phyloP scores from a whole-genome alignment of 768 basidiomycete genomes.

The Agaricus blazei region DNA sequence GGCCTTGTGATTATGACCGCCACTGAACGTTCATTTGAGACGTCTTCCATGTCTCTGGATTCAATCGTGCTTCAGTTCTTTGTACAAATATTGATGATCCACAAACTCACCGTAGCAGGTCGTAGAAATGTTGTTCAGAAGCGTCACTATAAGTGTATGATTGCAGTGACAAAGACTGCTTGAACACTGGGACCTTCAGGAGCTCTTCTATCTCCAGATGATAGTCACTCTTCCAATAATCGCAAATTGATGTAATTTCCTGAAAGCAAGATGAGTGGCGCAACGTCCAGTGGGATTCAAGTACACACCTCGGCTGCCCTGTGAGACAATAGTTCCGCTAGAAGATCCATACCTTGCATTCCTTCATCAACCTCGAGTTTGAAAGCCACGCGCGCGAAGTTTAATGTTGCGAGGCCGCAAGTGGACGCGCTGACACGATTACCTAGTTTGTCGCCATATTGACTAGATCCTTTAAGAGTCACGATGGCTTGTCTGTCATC shows the following conservation, averaged over 20 bases:
- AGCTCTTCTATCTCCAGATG: constrained; percentile 10
- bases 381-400: constrained; percentile 48
- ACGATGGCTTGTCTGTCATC: constrained; percentile 32
- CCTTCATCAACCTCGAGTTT: constrained; percentile 27
- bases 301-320: constrained; percentile 12
- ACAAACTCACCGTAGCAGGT: constrained; percentile 29
- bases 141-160: constrained; percentile 36
- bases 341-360: constrained; percentile 2
- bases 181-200: constrained; percentile 15
- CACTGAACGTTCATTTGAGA: constrained; percentile 18
- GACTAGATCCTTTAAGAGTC: constrained; percentile 48
- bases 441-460: constrained; percentile 38
- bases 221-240: constrained; percentile 35
- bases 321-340: constrained; percentile 7
- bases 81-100: neutral
- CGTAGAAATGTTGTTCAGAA: constrained; percentile 12
- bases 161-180: constrained; percentile 44
- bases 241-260: constrained; percentile 56
- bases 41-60: constrained; percentile 23
- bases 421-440: constrained; percentile 35
- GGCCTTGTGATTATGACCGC: constrained; percentile 62
- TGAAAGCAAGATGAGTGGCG: constrained; percentile 17
- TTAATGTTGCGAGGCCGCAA: constrained; percentile 64
- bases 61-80: neutral
- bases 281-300: neutral